Evolutionary conservation across 2,329 filamentous ascomycete species (phyloP).

Genomic region (Mycosphaerella sp.): DNA sequence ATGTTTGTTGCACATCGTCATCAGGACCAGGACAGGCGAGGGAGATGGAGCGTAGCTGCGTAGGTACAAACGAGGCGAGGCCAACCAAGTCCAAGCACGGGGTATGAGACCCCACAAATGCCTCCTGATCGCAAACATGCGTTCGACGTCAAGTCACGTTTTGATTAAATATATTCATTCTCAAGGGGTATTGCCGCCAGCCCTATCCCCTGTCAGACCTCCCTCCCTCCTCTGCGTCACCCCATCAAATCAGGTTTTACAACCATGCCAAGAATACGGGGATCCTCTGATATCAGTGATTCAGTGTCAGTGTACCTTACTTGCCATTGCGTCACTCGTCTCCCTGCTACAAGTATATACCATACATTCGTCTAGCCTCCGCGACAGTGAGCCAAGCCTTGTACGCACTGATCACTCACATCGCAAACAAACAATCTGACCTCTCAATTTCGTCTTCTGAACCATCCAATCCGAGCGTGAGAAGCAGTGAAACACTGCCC

Average conservation of each 20-base stretch:
- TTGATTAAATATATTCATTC: not conserved
- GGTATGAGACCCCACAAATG: not conserved
- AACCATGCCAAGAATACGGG: slow-evolving; percentile 5
- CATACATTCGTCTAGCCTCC: not conserved
- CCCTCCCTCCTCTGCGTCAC: not conserved
- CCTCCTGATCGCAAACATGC: not conserved
- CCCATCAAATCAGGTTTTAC: slow-evolving; percentile 5
- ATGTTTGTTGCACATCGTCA: no score
- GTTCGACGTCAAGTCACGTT: slow-evolving; percentile 1
- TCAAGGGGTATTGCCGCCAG: no score
- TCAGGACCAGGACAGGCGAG: no score
- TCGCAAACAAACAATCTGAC: slow-evolving; percentile 1
- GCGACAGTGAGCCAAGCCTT: not conserved
- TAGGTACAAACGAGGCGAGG: not conserved
- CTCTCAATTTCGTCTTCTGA: slow-evolving; percentile 1
- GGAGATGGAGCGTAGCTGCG: no score
- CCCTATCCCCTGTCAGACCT: no score
- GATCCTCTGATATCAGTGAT: not conserved
- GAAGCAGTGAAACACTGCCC: slow-evolving; percentile 4
- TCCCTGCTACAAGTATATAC: slow-evolving; percentile 6
- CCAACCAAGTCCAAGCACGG: not conserved
- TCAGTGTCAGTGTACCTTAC: not conserved
- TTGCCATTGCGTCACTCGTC: slow-evolving; percentile 5
- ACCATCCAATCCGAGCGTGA: slow-evolving; percentile 1
- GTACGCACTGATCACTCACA: slow-evolving; percentile 7